A percentile compares a stretch with the other conserved stretches of the same genome.
phyloP scores from a whole-genome alignment of 129 eudicot species.

The Ambrosia artemisiifolia region DNA sequence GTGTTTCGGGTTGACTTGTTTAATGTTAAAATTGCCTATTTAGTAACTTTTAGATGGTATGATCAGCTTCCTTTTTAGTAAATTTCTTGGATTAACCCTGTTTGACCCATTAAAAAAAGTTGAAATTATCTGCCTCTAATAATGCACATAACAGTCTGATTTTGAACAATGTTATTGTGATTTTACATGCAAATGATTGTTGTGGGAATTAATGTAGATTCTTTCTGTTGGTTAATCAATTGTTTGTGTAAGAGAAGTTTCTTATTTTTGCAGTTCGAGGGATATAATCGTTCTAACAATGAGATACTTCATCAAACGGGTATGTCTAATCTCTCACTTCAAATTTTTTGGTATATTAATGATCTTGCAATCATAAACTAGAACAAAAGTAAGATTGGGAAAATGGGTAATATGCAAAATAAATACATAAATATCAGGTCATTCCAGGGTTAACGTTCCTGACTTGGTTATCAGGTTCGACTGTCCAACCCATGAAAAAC shows the following conservation, averaged over 20 bases:
- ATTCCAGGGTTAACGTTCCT: too few species aligned
- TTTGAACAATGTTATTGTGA: background rate
- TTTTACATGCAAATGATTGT: background rate
- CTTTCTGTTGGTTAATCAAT: background rate
- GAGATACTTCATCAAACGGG: constrained; percentile 62
- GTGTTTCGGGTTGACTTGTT: too few species aligned
- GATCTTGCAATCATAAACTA: background rate
- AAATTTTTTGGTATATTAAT: background rate
- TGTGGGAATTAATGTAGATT: background rate
- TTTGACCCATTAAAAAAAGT: background rate
- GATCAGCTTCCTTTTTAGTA: background rate
- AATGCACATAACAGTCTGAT: background rate
- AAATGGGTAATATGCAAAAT: background rate
- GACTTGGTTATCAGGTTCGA: too few species aligned
- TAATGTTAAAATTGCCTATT: too few species aligned
- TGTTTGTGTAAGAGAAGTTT: background rate
- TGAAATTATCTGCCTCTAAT: background rate
- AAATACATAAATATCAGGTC: too few species aligned
- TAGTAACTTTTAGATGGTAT: background rate
- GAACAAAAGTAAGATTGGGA: background rate
- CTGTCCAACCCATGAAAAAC: too few species aligned
- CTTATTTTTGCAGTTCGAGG: constrained; percentile 54
- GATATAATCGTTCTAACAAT: constrained; percentile 66
- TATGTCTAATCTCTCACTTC: background rate
- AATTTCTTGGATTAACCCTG: background rate